phyloP scores from a whole-genome alignment of 1,284 basidiomycete genomes.

The Sphagnurus paluster region DNA sequence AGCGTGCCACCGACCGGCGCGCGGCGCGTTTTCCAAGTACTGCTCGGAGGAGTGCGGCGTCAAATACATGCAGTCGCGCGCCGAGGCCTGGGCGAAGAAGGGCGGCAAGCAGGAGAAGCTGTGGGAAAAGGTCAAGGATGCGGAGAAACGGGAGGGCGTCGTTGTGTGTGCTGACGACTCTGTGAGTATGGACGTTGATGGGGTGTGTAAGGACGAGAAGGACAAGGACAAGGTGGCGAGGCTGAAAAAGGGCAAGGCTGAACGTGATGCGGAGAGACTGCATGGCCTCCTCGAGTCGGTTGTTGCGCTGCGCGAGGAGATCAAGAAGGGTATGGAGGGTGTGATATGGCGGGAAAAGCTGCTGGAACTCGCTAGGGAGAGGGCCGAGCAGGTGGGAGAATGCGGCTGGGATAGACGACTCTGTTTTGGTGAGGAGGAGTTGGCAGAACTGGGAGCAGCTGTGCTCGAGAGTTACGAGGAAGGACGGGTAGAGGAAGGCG shows the following conservation, averaged over 20 bases:
- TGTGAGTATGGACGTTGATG: slow-evolving; percentile 15
- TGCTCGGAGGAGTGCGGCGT: slow-evolving; percentile 81
- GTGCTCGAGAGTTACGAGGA: slow-evolving; percentile 71
- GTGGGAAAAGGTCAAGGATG: slow-evolving; percentile 71
- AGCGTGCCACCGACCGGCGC: slow-evolving; percentile 76
- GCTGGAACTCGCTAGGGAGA: slow-evolving; percentile 60
- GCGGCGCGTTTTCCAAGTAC: slow-evolving; percentile 80
- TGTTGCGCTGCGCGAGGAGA: slow-evolving; percentile 56
- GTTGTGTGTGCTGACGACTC: slow-evolving; percentile 43
- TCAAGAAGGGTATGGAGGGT: slow-evolving; percentile 67
- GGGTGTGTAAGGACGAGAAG: slow-evolving; percentile 26
- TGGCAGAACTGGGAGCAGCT: slow-evolving; percentile 59
- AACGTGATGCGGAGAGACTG: slow-evolving; percentile 55
- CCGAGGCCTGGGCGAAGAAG: slow-evolving; percentile 56
- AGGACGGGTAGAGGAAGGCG: slow-evolving; percentile 36
- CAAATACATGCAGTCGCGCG: slow-evolving; percentile 62
- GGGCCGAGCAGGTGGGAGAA: slow-evolving; percentile 56
- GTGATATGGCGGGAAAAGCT: slow-evolving; percentile 67
- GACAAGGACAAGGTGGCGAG: slow-evolving; percentile 40
- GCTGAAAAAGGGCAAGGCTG: slow-evolving; percentile 41
- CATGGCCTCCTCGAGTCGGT: slow-evolving; percentile 52
- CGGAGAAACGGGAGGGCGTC: slow-evolving; percentile 67
- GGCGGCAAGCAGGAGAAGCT: slow-evolving; percentile 61
- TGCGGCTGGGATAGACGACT: slow-evolving; percentile 86
- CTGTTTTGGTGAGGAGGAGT: slow-evolving; percentile 78